Evolutionary conservation across 306 rosid genomes (phyloP).

Genomic region (Glycyrrhiza uralensis): DNA sequence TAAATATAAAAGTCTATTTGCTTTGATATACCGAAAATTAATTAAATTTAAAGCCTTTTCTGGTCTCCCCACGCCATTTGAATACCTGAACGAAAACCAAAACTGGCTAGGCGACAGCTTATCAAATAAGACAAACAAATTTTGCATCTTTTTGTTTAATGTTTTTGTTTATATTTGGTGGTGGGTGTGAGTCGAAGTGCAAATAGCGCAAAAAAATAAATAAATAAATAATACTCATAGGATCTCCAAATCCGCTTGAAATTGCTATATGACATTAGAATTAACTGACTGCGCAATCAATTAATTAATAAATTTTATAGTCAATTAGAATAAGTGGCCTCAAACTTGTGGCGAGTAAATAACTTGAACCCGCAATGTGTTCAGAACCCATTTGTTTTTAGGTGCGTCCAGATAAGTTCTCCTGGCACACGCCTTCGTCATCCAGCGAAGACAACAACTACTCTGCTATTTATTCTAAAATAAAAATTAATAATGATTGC

Average conservation of each 20-base stretch:
- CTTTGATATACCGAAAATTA: neutral
- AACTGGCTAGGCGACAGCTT: neutral
- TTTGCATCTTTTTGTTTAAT: neutral
- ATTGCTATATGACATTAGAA: constrained; percentile 1
- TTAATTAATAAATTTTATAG: neutral
- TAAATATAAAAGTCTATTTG: neutral
- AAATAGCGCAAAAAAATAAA: neutral
- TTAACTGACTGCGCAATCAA: neutral
- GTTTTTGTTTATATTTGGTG: neutral
- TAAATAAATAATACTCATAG: neutral
- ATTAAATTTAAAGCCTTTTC: neutral
- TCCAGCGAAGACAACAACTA: constrained; percentile 37
- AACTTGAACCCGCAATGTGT: neutral
- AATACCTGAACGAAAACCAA: neutral
- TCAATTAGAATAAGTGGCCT: neutral
- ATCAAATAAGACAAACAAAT: constrained; percentile 5
- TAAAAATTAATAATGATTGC: neutral
- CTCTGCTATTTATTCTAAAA: neutral
- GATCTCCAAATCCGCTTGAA: neutral
- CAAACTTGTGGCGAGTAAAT: constrained; percentile 33
- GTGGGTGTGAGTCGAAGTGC: neutral
- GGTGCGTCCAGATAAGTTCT: constrained; percentile 49
- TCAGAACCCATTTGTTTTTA: constrained; percentile 22
- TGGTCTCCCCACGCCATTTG: neutral
- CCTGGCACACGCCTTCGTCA: constrained; percentile 54